Evolutionary conservation across 2,329 filamentous ascomycete genomes (phyloP).

Genomic region (Neofusicoccum parvum): DNA sequence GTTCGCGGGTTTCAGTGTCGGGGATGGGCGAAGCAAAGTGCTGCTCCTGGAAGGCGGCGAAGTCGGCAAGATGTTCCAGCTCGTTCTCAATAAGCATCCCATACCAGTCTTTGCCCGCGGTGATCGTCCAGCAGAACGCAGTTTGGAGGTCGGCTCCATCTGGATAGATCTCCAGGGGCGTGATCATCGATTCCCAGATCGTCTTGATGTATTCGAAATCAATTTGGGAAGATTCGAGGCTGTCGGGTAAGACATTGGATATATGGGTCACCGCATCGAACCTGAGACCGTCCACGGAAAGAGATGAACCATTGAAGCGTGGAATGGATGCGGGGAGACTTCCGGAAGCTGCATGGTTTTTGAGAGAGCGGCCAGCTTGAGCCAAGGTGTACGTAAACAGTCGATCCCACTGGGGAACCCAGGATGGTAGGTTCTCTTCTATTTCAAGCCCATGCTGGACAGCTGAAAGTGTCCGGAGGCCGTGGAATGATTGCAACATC

Average conservation of each 20-base stretch:
- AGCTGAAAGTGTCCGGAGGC: constrained; percentile 22
- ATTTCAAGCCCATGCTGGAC: constrained; percentile 21
- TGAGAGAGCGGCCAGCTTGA: background rate
- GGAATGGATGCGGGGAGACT: background rate
- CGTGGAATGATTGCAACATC: background rate
- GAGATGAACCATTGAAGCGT: background rate
- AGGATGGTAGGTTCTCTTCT: constrained; percentile 18
- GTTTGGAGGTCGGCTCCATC: background rate
- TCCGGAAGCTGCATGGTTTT: background rate
- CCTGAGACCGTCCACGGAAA: background rate
- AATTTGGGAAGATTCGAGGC: background rate
- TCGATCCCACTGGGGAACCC: constrained; percentile 23
- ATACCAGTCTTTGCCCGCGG: constrained; percentile 25
- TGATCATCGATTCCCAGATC: background rate
- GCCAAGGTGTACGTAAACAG: constrained; percentile 21
- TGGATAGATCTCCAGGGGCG: background rate
- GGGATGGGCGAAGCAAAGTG: background rate
- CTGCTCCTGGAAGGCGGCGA: background rate
- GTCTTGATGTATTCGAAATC: background rate
- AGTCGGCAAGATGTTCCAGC: constrained; percentile 19
- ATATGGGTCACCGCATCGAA: background rate
- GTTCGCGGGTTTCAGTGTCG: background rate
- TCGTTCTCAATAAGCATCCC: constrained; percentile 20
- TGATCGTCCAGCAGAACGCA: constrained; percentile 21
- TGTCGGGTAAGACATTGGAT: background rate